These are phyloP conservation scores for Pseudogymnoascus sp. DNA, from an alignment of 2,329 filamentous ascomycete genomes.

Conservation along the genomic window DNA sequence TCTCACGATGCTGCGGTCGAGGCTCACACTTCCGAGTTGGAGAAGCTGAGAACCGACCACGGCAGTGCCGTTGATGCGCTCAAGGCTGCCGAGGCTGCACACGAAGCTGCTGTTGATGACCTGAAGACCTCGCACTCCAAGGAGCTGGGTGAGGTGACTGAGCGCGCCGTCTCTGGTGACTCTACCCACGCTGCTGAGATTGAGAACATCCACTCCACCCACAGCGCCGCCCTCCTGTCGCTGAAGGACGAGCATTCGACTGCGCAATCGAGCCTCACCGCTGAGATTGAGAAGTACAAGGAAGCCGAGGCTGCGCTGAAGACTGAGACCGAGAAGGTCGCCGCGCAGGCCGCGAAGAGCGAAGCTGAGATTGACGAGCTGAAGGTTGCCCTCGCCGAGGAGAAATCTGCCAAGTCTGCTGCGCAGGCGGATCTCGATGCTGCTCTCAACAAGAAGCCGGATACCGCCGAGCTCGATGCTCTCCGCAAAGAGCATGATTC, in stretches of 20 bases:
- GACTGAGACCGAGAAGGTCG: conserved; percentile 38
- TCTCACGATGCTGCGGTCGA: conserved; percentile 22
- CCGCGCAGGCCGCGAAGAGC: conserved; percentile 27
- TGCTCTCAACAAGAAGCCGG: conserved; percentile 45
- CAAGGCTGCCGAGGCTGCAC: conserved; percentile 43
- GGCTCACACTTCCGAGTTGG: conserved; percentile 19
- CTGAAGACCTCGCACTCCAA: conserved; percentile 50
- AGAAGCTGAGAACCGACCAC: conserved; percentile 18
- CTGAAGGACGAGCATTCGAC: conserved; percentile 38
- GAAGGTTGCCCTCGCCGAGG: conserved; percentile 28
- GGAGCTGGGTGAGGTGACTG: conserved; percentile 50
- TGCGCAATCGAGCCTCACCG: conserved; percentile 27
- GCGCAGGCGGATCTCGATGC: conserved; percentile 51
- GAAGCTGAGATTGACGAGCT: conserved; percentile 22
- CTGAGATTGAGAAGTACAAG: conserved; percentile 20
- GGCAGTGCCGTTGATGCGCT: conserved; percentile 31
- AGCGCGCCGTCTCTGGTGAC: conserved; percentile 38
- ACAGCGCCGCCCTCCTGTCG: conserved; percentile 34
- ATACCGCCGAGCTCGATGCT: conserved; percentile 44
- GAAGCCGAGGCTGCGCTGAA: conserved; percentile 33
- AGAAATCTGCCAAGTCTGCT: conserved; percentile 37
- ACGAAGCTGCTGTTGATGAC: conserved; percentile 47
- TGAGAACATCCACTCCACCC: conserved; percentile 44
- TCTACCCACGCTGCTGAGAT: conserved; percentile 40
- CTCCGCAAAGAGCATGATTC: conserved; percentile 32